Evolutionary conservation across 352 stramenopile species (phyloP).

Genomic region (Blastocystis sp.): DNA sequence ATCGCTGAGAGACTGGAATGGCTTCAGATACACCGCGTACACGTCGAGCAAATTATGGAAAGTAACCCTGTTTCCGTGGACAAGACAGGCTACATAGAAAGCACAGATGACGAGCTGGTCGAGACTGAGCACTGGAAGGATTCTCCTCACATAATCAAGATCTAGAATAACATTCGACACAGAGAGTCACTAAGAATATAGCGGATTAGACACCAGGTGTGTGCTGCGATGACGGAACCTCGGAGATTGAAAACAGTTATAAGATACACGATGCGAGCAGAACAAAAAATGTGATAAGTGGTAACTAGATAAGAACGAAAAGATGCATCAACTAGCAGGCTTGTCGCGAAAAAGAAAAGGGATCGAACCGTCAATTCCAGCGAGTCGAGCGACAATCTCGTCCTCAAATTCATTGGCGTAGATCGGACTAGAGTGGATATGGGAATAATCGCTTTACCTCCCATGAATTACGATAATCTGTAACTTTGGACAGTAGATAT

Average conservation of each 20-base stretch:
- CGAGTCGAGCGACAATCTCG: constrained; percentile 23
- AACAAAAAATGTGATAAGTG: constrained; percentile 37
- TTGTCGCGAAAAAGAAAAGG: neutral
- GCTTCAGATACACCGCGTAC: neutral
- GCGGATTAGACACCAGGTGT: constrained; percentile 2
- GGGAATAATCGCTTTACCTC: neutral
- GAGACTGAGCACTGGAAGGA: neutral
- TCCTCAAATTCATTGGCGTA: constrained; percentile 26
- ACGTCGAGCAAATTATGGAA: constrained; percentile 37
- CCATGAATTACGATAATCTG: constrained; percentile 49
- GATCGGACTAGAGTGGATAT: neutral
- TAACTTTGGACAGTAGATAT: constrained; percentile 55
- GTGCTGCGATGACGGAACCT: neutral
- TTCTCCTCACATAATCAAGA: neutral
- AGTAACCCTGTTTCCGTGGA: neutral
- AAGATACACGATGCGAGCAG: constrained; percentile 14
- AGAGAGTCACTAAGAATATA: neutral
- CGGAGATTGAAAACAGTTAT: constrained; percentile 26
- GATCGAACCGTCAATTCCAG: constrained; percentile 6
- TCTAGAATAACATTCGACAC: neutral
- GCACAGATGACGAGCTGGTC: constrained; percentile 30
- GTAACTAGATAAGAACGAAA: neutral
- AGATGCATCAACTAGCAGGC: neutral
- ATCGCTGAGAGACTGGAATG: constrained; percentile 8
- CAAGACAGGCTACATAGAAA: constrained; percentile 2